Base-by-base conservation (phyloP, 2,329 filamentous ascomycete genomes). In the Hymenoscyphus occultus region DNA sequence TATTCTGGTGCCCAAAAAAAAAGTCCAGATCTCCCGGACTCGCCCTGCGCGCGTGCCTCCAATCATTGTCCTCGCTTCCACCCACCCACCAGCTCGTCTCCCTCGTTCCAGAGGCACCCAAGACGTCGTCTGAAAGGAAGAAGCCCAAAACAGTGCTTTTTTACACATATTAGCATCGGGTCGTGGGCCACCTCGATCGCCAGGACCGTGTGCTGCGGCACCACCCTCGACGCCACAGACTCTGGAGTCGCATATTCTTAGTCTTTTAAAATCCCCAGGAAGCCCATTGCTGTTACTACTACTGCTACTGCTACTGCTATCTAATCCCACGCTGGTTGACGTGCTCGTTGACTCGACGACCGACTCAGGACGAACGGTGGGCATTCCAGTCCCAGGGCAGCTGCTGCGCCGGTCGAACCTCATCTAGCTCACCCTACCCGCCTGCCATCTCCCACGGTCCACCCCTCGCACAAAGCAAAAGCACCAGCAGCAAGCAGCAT, bases 401-500 rank as follows among this genome's bases (percentile, higher is more conserved):
- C 35, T 35, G 12, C 48, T 28, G 48, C 48, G 48, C 19, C 19
- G 19, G 48, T 28, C 48, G 28, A 13, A 54, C 48, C 10, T 54
- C 19, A 54, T 54, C 19, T 54, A 19, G 22, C 12, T 54, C 48
- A 22, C 22, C 48, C 48, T 54, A 54, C 48, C 48, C 48, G 48
- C 48, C 48, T 54, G 48, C 48, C 48, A 28, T 54, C 48, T 4
- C 48, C 48, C 48, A 54, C 48, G 48, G 48, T 60, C 54, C 60
- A 48, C 39, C 61, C 54, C 69, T 69, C 65, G 66, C 63, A 68
- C 68, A 64, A 63, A 62, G 48, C 48, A 54, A 10, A 54, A 54
- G 48, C 48, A 54, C 19, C n/a, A 54, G 48, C 48, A 51, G n/a
- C 45, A 51, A 51, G 45, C 16, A 70, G 32, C 61, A 64, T 68